phyloP scores from a whole-genome alignment of 1,139 yeast species.

The Diutina rugosa region DNA sequence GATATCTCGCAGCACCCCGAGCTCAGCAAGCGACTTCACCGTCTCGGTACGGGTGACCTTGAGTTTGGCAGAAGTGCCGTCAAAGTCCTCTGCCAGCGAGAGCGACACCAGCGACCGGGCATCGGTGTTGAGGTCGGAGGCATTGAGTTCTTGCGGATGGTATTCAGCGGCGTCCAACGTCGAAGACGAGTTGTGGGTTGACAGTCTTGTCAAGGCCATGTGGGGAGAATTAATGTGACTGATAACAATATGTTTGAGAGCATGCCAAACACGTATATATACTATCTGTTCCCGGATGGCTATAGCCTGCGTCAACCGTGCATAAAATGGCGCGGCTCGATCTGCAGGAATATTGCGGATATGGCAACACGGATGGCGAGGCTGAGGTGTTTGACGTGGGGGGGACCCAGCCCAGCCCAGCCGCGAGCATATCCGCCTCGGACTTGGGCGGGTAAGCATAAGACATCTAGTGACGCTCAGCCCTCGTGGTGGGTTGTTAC shows the following conservation, averaged over 20 bases:
- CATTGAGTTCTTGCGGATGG: neutral
- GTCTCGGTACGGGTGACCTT: conserved; percentile 42
- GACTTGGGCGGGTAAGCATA: too few relatives aligned
- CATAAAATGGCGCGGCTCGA: neutral
- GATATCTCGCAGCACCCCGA: conserved; percentile 41
- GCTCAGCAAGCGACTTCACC: conserved; percentile 46
- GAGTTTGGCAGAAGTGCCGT: neutral
- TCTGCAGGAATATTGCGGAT: neutral
- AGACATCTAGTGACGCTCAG: too few relatives aligned
- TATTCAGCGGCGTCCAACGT: neutral
- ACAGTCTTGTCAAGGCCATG: neutral
- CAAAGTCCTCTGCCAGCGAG: neutral
- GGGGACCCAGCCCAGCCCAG: too few relatives aligned
- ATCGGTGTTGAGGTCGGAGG: neutral
- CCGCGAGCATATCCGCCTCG: too few relatives aligned
- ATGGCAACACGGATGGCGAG: neutral
- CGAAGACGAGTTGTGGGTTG: neutral
- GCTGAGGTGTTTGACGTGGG: neutral
- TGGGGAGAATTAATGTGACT: neutral
- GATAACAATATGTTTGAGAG: too few relatives aligned
- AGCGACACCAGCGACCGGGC: neutral
- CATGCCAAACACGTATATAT: neutral
- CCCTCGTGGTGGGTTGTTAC: too few relatives aligned
- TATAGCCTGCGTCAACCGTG: neutral
- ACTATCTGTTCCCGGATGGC: neutral